Evolutionary conservation across 1,139 yeast species (phyloP).

Genomic region (Yamadazyma spencermartinsiae): DNA sequence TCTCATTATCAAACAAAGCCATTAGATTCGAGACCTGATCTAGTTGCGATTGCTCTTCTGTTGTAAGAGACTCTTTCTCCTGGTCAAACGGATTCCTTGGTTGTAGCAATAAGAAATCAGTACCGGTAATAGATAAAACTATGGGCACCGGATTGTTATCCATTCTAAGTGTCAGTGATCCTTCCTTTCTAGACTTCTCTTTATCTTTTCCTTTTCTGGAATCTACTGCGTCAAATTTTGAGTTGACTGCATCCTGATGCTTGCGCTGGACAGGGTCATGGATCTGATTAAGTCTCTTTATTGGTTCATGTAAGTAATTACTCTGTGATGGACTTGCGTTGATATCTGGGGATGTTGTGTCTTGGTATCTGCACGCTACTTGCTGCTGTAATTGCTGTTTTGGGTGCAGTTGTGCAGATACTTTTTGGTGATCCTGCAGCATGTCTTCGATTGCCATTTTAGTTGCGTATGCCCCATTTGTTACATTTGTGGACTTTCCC

Average conservation of each 20-base stretch:
- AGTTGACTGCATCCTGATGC: too few species aligned
- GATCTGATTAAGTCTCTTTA: too few species aligned
- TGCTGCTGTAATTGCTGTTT: neutral
- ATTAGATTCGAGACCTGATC: slow-evolving; percentile 18
- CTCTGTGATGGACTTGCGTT: neutral
- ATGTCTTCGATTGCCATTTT: neutral
- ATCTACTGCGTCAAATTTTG: too few species aligned
- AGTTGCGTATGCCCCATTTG: neutral
- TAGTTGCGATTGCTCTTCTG: slow-evolving; percentile 5
- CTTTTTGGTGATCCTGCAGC: neutral
- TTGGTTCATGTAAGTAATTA: too few species aligned
- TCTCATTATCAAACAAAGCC: slow-evolving; percentile 25
- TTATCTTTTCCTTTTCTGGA: too few species aligned
- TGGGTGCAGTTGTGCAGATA: neutral
- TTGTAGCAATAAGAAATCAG: slow-evolving; percentile 28
- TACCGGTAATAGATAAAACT: slow-evolving; percentile 20
- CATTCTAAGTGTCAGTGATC: too few species aligned
- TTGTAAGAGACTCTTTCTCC: neutral
- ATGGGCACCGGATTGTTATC: slow-evolving; percentile 17
- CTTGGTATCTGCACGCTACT: neutral
- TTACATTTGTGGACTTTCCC: too few species aligned
- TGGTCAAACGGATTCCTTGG: slow-evolving; percentile 9
- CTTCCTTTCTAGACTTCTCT: too few species aligned
- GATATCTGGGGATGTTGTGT: neutral
- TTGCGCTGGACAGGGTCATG: too few species aligned